Conservation (phyloP, 345 rosid genomes). For the Moricandia moricandioides region DNA sequence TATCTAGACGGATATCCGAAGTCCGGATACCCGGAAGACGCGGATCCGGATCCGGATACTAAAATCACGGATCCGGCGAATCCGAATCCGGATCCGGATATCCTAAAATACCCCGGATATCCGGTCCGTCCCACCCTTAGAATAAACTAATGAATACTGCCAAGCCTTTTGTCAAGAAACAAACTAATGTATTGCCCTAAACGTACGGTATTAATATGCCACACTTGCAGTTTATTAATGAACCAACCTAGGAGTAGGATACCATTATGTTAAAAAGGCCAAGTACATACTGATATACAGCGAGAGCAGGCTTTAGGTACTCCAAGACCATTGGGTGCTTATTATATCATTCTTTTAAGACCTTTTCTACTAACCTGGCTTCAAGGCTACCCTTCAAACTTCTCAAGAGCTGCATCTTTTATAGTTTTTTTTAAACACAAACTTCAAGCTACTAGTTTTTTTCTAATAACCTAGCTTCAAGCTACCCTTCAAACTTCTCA, state of each 20-base stretch:
- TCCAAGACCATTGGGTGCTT: constrained; percentile 40
- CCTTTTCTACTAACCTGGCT: not conserved
- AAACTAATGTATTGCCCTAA: not conserved
- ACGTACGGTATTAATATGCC: constrained; percentile 22
- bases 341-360: not conserved
- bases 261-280: not conserved
- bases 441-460: not conserved
- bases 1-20: too few species aligned
- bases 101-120: too few species aligned
- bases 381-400: constrained; percentile 29
- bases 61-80: too few species aligned
- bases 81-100: too few species aligned
- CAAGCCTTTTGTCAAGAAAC: too few species aligned
- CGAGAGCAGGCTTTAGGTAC: constrained; percentile 23
- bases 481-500: constrained; percentile 29
- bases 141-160: too few species aligned
- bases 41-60: too few species aligned
- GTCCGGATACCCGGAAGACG: too few species aligned
- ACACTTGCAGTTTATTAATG: constrained; percentile 16
- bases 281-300: constrained; percentile 25
- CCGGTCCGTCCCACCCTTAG: too few species aligned
- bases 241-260: constrained; percentile 19
- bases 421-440: not conserved
- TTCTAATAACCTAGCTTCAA: not conserved
- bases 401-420: constrained; percentile 25